These are phyloP conservation scores for Nothophytophthora sp. DNA, from an alignment of 352 stramenopile genomes.

Conservation along the genomic window DNA sequence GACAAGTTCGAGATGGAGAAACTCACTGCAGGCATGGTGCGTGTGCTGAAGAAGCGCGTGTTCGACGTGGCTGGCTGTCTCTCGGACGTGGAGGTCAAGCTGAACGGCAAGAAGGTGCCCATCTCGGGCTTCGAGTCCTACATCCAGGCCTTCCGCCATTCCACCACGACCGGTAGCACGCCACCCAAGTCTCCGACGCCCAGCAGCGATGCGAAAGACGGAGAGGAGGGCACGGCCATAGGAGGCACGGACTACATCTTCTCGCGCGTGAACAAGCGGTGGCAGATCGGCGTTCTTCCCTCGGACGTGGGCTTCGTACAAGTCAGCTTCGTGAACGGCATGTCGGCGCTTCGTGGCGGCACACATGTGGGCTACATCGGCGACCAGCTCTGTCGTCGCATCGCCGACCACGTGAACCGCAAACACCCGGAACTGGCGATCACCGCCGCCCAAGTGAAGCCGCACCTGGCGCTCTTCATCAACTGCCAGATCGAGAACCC, in stretches of 20 bases:
- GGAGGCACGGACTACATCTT: constrained; percentile 90
- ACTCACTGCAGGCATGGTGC: constrained; percentile 93
- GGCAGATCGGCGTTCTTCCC: constrained; percentile 94
- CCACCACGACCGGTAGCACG: constrained; percentile 34
- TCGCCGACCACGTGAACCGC: constrained; percentile 96
- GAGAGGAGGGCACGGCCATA: constrained; percentile 61
- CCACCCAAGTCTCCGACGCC: constrained; percentile 2
- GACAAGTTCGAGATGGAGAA: constrained; percentile 95
- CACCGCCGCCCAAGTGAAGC: constrained; percentile 96
- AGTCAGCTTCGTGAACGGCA: constrained; percentile 99
- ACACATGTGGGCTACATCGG: constrained; percentile 93
- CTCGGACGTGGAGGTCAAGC: constrained; percentile 90
- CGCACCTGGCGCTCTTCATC: constrained; percentile 98
- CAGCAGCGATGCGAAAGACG: constrained; percentile 4
- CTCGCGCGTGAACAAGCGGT: constrained; percentile 94
- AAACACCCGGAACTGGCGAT: constrained; percentile 95
- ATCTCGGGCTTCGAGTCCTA: constrained; percentile 98
- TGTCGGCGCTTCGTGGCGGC: constrained; percentile 97
- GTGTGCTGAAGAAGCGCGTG: constrained; percentile 96
- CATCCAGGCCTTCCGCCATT: constrained; percentile 86
- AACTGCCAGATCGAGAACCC: constrained; percentile 99
- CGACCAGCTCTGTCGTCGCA: constrained; percentile 81
- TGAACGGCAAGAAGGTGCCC: constrained; percentile 88
- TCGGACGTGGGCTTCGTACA: constrained; percentile 94
- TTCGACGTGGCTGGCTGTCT: constrained; percentile 98